Evolutionary conservation across 1,284 basidiomycete species (phyloP).

Genomic region (Cystobasidium sp.): DNA sequence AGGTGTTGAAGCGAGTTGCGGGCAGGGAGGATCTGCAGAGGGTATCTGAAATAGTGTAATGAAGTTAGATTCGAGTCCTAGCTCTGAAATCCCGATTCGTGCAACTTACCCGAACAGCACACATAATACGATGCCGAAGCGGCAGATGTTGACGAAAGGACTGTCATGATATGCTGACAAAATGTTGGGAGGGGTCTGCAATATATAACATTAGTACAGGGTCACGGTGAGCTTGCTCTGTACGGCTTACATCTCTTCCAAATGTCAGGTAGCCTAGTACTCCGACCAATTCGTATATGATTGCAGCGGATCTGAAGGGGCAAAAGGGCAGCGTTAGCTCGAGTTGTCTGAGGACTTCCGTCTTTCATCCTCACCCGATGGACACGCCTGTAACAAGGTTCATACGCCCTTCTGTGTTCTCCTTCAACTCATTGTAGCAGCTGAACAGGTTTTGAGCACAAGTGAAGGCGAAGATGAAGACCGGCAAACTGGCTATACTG

Average conservation of each 20-base stretch:
- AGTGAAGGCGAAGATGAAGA: slow-evolving; percentile 62
- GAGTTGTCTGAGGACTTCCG: slow-evolving; percentile 49
- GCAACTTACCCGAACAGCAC: slow-evolving; percentile 71
- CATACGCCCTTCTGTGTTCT: slow-evolving; percentile 79
- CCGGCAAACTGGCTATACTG: slow-evolving; percentile 84
- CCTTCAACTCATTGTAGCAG: slow-evolving; percentile 83
- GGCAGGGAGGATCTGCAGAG: slow-evolving; percentile 90
- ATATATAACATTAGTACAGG: background rate
- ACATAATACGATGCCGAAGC: slow-evolving; percentile 87
- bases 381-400: slow-evolving; percentile 84
- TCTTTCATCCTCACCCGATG: slow-evolving; percentile 66
- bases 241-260: slow-evolving; percentile 79
- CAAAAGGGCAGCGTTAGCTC: background rate
- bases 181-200: slow-evolving; percentile 65
- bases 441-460: slow-evolving; percentile 67
- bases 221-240: background rate
- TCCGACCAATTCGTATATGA: slow-evolving; percentile 80
- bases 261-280: slow-evolving; percentile 94
- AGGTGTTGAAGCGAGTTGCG: slow-evolving; percentile 91
- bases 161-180: slow-evolving; percentile 88
- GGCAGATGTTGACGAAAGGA: slow-evolving; percentile 87
- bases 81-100: background rate
- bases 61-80: background rate
- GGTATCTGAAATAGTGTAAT: slow-evolving; percentile 62
- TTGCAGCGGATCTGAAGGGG: slow-evolving; percentile 60